Conservation (phyloP, 345 rosid genomes). For the Eucalyptus rudis region DNA sequence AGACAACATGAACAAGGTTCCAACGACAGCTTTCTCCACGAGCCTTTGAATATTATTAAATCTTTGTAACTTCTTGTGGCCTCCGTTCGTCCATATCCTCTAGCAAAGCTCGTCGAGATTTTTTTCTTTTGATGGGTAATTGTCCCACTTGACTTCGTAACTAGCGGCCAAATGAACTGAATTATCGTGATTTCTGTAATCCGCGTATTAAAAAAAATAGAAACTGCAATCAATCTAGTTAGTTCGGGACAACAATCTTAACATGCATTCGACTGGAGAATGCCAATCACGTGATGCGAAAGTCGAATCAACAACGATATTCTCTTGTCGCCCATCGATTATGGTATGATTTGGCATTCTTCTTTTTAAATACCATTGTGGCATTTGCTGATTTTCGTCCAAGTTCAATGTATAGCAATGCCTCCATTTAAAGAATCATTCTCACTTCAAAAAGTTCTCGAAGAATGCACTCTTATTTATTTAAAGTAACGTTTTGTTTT, state of each 20-base stretch:
- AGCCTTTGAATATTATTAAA: neutral
- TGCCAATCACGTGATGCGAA: neutral
- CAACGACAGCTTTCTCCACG: neutral
- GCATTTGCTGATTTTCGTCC: neutral
- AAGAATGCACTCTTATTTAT: neutral
- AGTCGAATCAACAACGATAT: neutral
- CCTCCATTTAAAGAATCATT: neutral
- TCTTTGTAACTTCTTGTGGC: neutral
- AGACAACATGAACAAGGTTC: neutral
- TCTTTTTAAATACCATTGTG: neutral
- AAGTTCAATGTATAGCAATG: neutral
- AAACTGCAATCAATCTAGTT: neutral
- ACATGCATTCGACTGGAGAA: rapidly evolving
- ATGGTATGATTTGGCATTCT: neutral
- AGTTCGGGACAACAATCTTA: neutral
- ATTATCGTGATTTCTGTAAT: rapidly evolving
- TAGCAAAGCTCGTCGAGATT: neutral
- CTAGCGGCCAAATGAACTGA: neutral
- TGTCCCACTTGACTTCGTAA: neutral
- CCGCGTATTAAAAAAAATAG: rapidly evolving
- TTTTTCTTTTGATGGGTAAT: neutral
- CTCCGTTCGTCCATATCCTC: neutral
- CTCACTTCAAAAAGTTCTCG: rapidly evolving
- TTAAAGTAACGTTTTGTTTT: neutral
- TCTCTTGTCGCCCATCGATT: neutral